Evolutionary conservation across 805 yeast species (phyloP).

Genomic region (Candida ortonii): DNA sequence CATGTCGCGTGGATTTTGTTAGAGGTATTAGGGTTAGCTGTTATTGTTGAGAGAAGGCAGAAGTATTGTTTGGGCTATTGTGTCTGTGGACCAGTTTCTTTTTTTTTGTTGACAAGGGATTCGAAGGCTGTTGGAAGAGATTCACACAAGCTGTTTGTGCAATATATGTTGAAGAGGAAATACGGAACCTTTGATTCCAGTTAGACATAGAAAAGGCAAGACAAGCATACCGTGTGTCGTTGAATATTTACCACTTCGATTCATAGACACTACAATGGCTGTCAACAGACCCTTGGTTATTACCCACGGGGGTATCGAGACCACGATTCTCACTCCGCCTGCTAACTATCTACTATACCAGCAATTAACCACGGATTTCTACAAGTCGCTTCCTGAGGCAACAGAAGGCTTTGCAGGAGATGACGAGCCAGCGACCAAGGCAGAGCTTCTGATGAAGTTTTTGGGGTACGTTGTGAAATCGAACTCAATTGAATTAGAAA

Average conservation of each 20-base stretch:
- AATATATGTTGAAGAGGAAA: too few relatives aligned
- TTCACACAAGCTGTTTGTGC: too few relatives aligned
- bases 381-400: conserved; percentile 68
- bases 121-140: conserved; percentile 5
- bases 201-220: too few relatives aligned
- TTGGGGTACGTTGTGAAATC: conserved; percentile 60
- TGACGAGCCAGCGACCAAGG: conserved; percentile 82
- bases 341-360: conserved; percentile 74
- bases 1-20: too few relatives aligned
- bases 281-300: conserved; percentile 73
- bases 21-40: too few relatives aligned
- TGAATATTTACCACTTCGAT: too few relatives aligned
- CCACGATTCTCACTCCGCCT: conserved; percentile 83
- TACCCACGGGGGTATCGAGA: conserved; percentile 84
- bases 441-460: conserved; percentile 81
- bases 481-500: conserved; percentile 28
- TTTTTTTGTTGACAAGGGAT: conserved; percentile 10
- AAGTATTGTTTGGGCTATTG: too few relatives aligned
- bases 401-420: conserved; percentile 85
- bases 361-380: conserved; percentile 84
- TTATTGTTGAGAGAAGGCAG: too few relatives aligned
- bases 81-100: conserved; percentile 3
- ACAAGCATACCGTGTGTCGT: too few relatives aligned
- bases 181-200: background rate
- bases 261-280: conserved; percentile 24